Conservation (phyloP, 1,284 basidiomycete species). For the Ustilago loliicola region DNA sequence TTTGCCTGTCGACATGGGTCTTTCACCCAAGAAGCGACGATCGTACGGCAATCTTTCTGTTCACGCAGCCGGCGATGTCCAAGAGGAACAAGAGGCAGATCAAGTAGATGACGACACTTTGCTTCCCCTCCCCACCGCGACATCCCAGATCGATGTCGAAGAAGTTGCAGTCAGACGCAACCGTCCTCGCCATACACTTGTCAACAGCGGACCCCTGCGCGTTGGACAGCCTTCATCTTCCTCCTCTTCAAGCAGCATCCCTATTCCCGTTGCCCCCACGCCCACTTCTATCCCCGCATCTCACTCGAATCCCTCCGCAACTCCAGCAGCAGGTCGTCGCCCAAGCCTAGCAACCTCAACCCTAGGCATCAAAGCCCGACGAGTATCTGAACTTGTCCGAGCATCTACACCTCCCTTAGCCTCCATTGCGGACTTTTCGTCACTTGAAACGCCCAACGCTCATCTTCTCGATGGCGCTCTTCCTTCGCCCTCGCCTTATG, state of each 20-base stretch:
- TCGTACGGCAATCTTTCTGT: constrained; percentile 50
- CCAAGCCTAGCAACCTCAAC: constrained; percentile 39
- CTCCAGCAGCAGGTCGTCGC: constrained; percentile 6
- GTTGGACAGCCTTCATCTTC: not conserved
- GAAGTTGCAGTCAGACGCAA: constrained; percentile 25
- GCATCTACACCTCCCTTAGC: constrained; percentile 41
- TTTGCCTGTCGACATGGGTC: constrained; percentile 24
- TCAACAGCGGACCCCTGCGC: constrained; percentile 51
- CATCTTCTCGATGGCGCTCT: constrained; percentile 33
- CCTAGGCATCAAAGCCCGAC: constrained; percentile 46
- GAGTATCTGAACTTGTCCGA: constrained; percentile 46
- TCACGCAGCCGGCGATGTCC: constrained; percentile 17
- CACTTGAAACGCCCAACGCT: constrained; percentile 29
- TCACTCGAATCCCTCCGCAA: not conserved
- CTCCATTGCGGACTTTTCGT: constrained; percentile 34
- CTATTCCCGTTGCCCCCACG: not conserved
- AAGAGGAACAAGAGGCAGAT: constrained; percentile 7
- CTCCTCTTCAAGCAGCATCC: constrained; percentile 11
- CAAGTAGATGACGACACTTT: constrained; percentile 27
- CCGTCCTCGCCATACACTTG: constrained; percentile 37
- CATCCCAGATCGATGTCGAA: not conserved
- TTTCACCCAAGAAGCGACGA: constrained; percentile 43
- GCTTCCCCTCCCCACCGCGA: constrained; percentile 13
- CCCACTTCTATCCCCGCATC: not conserved
- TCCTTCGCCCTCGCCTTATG: constrained; percentile 37